Conservation (phyloP, 129 eudicot genomes). For the Centaurea solstitialis region DNA sequence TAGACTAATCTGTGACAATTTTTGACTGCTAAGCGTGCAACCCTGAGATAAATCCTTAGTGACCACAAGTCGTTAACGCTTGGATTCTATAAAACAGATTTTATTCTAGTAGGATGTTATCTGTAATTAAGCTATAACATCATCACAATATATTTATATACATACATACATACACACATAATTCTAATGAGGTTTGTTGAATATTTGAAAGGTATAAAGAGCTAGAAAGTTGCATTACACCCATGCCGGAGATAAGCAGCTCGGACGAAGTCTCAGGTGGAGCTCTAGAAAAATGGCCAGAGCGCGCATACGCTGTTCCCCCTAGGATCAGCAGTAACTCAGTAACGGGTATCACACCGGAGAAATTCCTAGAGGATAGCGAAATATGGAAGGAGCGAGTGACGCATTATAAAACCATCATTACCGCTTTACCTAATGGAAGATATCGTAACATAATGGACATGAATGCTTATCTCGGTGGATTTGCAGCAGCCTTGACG, state of each 20-base stretch:
- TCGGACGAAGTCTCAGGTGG: slow-evolving; percentile 79
- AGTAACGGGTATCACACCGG: slow-evolving; percentile 44
- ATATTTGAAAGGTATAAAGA: slow-evolving; percentile 70
- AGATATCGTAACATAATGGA: slow-evolving; percentile 76
- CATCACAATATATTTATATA: not conserved
- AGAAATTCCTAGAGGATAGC: slow-evolving; percentile 61
- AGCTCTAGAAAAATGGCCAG: slow-evolving; percentile 78
- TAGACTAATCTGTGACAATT: too few species aligned
- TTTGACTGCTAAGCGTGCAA: too few species aligned
- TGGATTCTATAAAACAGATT: not conserved
- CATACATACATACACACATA: too few species aligned
- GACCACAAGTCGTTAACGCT: too few species aligned
- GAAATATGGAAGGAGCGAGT: slow-evolving; percentile 66
- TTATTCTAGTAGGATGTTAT: not conserved
- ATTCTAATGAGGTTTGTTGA: not conserved
- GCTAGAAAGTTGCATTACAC: slow-evolving; percentile 74
- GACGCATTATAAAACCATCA: slow-evolving; percentile 48
- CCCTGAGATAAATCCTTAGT: too few species aligned
- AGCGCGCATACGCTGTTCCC: slow-evolving; percentile 68
- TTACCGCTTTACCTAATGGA: slow-evolving; percentile 50
- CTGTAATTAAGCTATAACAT: not conserved
- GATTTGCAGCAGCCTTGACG: slow-evolving; percentile 79
- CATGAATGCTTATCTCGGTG: slow-evolving; percentile 92
- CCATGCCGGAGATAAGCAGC: slow-evolving; percentile 72
- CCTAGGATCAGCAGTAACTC: slow-evolving; percentile 70